phyloP scores from a whole-genome alignment of 2,329 filamentous ascomycete genomes.

The Clonostachys byssicola region DNA sequence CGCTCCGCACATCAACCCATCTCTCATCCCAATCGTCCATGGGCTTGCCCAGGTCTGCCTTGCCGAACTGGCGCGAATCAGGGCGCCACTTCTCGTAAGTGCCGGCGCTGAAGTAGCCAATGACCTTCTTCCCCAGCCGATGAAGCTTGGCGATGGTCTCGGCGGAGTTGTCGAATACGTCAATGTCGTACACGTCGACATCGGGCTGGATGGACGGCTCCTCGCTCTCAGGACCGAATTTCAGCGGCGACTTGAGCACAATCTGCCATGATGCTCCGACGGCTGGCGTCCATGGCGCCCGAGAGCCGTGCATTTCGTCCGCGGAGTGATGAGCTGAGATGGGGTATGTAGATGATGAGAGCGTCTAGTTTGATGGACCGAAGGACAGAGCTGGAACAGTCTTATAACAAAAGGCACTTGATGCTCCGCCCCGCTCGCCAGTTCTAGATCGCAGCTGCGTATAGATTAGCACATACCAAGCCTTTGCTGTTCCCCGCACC shows the following conservation, averaged over 20 bases:
- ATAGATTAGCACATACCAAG: no score
- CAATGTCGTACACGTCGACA: conserved; percentile 42
- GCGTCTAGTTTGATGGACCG: no score
- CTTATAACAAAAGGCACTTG: no score
- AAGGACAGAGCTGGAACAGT: no score
- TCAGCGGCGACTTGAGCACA: conserved; percentile 40
- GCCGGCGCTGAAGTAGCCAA: conserved; percentile 74
- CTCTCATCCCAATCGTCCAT: conserved; percentile 65
- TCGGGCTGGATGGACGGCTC: conserved; percentile 32
- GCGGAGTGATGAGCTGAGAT: no score
- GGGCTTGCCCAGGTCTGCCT: conserved; percentile 49
- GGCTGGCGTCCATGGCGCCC: conserved; percentile 42
- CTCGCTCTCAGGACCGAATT: conserved; percentile 30
- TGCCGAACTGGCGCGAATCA: conserved; percentile 51
- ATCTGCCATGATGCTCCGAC: conserved; percentile 59
- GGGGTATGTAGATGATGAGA: no score
- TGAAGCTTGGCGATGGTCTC: conserved; percentile 47
- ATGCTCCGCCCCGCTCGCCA: no score
- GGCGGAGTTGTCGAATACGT: conserved; percentile 48
- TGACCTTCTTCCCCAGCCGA: conserved; percentile 54
- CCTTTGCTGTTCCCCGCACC: no score
- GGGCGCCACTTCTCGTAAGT: conserved; percentile 60
- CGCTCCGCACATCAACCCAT: conserved; percentile 58
- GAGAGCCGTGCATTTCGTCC: no score
- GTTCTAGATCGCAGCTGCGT: no score